Evolutionary conservation across 805 yeast genomes (phyloP).

Genomic region (Candida ortonii): DNA sequence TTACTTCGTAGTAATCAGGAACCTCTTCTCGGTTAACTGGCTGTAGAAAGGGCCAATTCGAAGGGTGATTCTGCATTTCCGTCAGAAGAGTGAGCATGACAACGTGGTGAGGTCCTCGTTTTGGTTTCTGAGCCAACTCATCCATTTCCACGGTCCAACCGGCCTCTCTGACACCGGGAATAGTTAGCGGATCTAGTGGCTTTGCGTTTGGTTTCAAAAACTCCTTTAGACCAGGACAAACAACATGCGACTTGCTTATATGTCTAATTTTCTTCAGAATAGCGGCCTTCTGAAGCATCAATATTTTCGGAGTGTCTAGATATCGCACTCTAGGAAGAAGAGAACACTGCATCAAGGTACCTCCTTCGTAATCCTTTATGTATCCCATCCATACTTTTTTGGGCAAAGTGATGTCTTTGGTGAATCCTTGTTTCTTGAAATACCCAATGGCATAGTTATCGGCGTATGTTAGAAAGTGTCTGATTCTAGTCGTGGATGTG

Average conservation of each 20-base stretch:
- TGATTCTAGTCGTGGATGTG: conserved; percentile 77
- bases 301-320: conserved; percentile 81
- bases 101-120: conserved; percentile 90
- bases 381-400: conserved; percentile 95
- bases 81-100: conserved; percentile 85
- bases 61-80: conserved; percentile 90
- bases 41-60: conserved; percentile 96
- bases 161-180: conserved; percentile 89
- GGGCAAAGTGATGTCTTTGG: conserved; percentile 87
- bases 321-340: conserved; percentile 89
- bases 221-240: conserved; percentile 74
- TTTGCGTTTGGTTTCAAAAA: conserved; percentile 51
- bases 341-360: conserved; percentile 95
- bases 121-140: conserved; percentile 90
- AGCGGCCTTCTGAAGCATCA: conserved; percentile 88
- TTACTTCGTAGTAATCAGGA: conserved; percentile 92
- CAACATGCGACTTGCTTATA: conserved; percentile 73
- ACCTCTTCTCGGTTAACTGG: conserved; percentile 95
- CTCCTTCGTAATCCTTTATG: conserved; percentile 98
- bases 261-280: conserved; percentile 78
- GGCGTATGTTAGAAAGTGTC: conserved; percentile 90
- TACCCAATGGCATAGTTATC: conserved; percentile 99
- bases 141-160: conserved; percentile 99
- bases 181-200: conserved; percentile 72
- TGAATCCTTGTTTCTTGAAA: conserved; percentile 96